phyloP scores from a whole-genome alignment of 2,329 filamentous ascomycete species.

The Calonectria pseudoreteaudii region DNA sequence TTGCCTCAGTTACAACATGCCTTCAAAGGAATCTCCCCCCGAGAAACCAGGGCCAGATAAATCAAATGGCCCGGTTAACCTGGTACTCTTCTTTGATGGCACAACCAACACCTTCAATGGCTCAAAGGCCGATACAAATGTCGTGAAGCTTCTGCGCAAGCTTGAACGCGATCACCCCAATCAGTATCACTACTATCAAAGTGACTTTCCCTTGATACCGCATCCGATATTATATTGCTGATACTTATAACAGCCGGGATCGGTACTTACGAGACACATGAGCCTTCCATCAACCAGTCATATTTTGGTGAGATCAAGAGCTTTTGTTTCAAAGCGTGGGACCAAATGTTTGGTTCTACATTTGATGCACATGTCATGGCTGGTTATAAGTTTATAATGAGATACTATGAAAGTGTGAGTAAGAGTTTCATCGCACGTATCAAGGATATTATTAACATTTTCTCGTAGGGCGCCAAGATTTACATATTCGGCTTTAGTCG shows the following conservation, averaged over 20 bases:
- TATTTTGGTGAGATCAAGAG: slow-evolving; percentile 43
- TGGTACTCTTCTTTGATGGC: slow-evolving; percentile 62
- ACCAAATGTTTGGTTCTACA: slow-evolving; percentile 57
- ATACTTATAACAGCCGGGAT: slow-evolving; percentile 53
- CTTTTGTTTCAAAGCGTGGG: slow-evolving; percentile 52
- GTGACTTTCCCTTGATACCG: slow-evolving; percentile 39
- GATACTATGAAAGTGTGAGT: slow-evolving; percentile 58
- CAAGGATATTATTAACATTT: too few species aligned
- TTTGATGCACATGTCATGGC: slow-evolving; percentile 65
- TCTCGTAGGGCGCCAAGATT: slow-evolving; percentile 57
- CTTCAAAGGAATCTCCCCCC: too few species aligned
- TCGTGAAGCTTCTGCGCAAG: slow-evolving; percentile 62
- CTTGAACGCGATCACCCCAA: slow-evolving; percentile 57
- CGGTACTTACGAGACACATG: slow-evolving; percentile 60
- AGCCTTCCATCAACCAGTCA: slow-evolving; percentile 54
- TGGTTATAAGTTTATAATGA: slow-evolving; percentile 67
- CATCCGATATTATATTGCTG: background rate
- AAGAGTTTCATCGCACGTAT: accelerated
- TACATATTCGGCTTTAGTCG: slow-evolving; percentile 67
- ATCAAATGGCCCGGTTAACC: slow-evolving; percentile 41
- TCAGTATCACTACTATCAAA: slow-evolving; percentile 64
- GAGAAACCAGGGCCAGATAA: too few species aligned
- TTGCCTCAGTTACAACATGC: too few species aligned
- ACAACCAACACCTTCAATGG: slow-evolving; percentile 61
- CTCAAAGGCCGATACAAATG: slow-evolving; percentile 63